phyloP scores from a whole-genome alignment of 2,329 filamentous ascomycete genomes.

The Curvularia verruculosa region DNA sequence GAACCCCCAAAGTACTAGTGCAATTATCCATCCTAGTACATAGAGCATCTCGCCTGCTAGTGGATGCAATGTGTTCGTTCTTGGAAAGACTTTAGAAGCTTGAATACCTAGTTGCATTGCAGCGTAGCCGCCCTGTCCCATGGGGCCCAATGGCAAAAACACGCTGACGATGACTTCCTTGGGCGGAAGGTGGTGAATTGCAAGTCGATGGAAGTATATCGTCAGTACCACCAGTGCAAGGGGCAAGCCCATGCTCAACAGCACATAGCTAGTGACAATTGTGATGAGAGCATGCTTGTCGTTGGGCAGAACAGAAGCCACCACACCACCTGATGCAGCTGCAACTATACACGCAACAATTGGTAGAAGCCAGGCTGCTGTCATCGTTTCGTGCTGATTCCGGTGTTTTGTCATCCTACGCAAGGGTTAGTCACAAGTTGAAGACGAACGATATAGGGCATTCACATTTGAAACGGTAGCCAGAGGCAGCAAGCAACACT shows the following conservation, averaged over 20 bases:
- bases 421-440: neutral
- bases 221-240: constrained; percentile 66
- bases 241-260: constrained; percentile 69
- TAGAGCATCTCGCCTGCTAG: constrained; percentile 63
- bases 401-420: constrained; percentile 38
- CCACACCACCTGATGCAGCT: constrained; percentile 65
- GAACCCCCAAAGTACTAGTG: constrained; percentile 62
- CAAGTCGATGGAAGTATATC: constrained; percentile 73
- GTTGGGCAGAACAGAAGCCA: constrained; percentile 64
- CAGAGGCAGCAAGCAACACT: constrained; percentile 50
- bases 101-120: constrained; percentile 59
- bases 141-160: constrained; percentile 69
- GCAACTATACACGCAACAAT: constrained; percentile 71
- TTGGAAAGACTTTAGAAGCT: constrained; percentile 51
- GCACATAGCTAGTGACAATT: constrained; percentile 66
- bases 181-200: constrained; percentile 68
- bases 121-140: constrained; percentile 69
- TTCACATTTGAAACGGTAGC: constrained; percentile 38
- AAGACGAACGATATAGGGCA: neutral
- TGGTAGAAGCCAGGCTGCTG: constrained; percentile 68
- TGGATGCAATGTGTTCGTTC: constrained; percentile 44
- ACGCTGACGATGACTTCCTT: constrained; percentile 70
- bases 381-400: constrained; percentile 55
- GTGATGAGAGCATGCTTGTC: constrained; percentile 64
- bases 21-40: constrained; percentile 60